Evolutionary conservation across 306 rosid genomes (phyloP).

Genomic region (Dalbergia cochinchinensis): DNA sequence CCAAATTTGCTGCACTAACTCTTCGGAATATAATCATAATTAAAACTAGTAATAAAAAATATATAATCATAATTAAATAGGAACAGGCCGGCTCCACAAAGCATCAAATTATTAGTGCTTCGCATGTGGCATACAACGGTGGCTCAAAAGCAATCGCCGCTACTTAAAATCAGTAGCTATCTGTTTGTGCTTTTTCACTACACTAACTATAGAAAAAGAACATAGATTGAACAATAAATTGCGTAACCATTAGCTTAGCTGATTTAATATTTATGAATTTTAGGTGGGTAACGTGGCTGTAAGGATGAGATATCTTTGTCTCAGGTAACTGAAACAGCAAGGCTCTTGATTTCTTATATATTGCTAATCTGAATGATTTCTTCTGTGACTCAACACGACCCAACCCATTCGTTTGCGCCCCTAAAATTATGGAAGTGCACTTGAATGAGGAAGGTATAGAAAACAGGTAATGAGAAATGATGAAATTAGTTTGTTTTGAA

Average conservation of each 20-base stretch:
- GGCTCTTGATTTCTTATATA: background rate
- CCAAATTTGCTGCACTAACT: conserved; percentile 41
- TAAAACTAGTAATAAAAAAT: background rate
- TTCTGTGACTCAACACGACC: background rate
- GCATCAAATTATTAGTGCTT: conserved; percentile 50
- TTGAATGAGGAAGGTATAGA: background rate
- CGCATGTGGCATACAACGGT: conserved; percentile 48
- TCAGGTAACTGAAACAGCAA: background rate
- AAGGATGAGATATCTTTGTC: conserved; percentile 33
- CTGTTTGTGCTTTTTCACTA: conserved; percentile 36
- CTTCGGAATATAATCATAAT: conserved; percentile 43
- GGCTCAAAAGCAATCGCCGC: conserved; percentile 32
- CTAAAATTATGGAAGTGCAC: background rate
- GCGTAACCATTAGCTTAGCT: background rate
- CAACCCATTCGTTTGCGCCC: too few species aligned
- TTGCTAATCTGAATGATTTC: background rate
- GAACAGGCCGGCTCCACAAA: conserved; percentile 47
- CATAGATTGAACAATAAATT: conserved; percentile 36
- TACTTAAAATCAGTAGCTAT: conserved; percentile 28
- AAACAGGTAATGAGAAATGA: background rate
- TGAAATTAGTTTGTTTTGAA: background rate
- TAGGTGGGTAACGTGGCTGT: conserved; percentile 1
- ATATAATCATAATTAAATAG: conserved; percentile 36
- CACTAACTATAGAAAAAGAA: conserved; percentile 31
- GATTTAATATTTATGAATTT: background rate